Base-by-base conservation (phyloP, 305 asterid species). In the Rubia tinctorum region DNA sequence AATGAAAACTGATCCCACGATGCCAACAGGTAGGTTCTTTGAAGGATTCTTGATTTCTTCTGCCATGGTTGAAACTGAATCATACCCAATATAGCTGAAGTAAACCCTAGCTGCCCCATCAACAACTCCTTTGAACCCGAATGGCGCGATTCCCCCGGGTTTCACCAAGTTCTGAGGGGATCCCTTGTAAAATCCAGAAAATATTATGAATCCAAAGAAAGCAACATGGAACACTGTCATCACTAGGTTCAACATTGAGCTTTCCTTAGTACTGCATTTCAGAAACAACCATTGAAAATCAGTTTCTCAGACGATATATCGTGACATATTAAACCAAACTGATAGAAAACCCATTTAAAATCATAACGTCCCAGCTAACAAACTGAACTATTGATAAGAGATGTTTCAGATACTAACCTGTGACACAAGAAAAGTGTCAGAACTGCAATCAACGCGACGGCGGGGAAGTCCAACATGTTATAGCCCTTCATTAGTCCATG, bases 31-130 rank as follows among this genome's bases (percentile, higher is more conserved):
- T 22, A 84, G 76, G 73, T 77, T 75, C 59, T 53, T 79, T 11
- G 80, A 79, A 76, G 87, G 87, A 70, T 76, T 81, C 69, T 61
- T 81, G 43, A 81, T 81, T 63, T 84, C 85, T 79, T 84, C 87
- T 18, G 87, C 87, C 87, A 81, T 76, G 42, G 87, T 84, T 55
- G 87, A 79, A 23, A 84, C 84, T 72, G 87, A 74, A 25, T 81
- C 87, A 77, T 79, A 84, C 1, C 87, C 85, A 27, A 84, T 81
- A 34, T 84, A 84, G 76, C 85, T 79, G 68, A 84, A 79, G 65
- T 81, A 84, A 53, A 84, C 84, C 44, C 60, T 79, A n/a, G 87
- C 82, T 47, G 84, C 84, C 58, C 85, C 85, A 79, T 84, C 83
- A 59, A 81, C 72, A 15, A 81, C 72, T 20, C 85, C 87, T 47